A percentile compares a stretch with the other conserved stretches of the same genome.
These are phyloP conservation scores for Colletotrichum plurivorum DNA, from an alignment of 2,329 filamentous ascomycete species.

Conservation along the genomic window DNA sequence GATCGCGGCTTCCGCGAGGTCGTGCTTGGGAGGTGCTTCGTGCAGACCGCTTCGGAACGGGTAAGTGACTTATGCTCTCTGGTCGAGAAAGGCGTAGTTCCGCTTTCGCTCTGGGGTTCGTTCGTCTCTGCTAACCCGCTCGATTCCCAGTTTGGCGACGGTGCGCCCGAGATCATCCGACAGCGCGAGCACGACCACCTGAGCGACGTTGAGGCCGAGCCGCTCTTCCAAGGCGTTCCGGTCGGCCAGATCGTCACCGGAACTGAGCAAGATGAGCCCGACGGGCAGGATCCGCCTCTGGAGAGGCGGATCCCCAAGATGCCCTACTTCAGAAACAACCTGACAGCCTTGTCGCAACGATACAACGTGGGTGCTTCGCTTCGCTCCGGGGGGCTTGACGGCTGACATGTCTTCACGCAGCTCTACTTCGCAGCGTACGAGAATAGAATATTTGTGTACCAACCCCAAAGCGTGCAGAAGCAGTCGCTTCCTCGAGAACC, in stretches of 20 bases:
- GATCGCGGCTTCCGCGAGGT: conserved; percentile 43
- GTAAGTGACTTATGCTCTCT: conserved; percentile 45
- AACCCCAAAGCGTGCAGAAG: conserved; percentile 59
- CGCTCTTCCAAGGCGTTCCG: conserved; percentile 32
- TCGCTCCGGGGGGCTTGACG: background rate
- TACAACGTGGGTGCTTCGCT: conserved; percentile 62
- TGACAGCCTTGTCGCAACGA: conserved; percentile 70
- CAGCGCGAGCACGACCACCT: conserved; percentile 52
- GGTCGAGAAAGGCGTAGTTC: background rate
- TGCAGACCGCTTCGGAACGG: conserved; percentile 54
- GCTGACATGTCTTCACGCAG: conserved; percentile 47
- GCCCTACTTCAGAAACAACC: conserved; percentile 64
- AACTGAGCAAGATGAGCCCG: conserved; percentile 1
- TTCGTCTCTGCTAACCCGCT: conserved; percentile 9
- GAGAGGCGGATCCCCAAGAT: conserved; percentile 44
- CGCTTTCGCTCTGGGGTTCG: background rate
- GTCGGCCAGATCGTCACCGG: conserved; percentile 32
- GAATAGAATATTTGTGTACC: conserved; percentile 70
- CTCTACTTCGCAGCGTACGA: conserved; percentile 74
- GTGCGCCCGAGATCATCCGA: conserved; percentile 50
- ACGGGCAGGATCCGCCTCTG: conserved; percentile 8
- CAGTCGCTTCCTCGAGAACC: conserved; percentile 65
- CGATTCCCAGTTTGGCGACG: conserved; percentile 52
- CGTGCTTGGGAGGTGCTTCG: conserved; percentile 53
- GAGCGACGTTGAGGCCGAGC: conserved; percentile 39